Evolutionary conservation across 164 flowering plant species (phyloP).

Genomic region (Piper betle): DNA sequence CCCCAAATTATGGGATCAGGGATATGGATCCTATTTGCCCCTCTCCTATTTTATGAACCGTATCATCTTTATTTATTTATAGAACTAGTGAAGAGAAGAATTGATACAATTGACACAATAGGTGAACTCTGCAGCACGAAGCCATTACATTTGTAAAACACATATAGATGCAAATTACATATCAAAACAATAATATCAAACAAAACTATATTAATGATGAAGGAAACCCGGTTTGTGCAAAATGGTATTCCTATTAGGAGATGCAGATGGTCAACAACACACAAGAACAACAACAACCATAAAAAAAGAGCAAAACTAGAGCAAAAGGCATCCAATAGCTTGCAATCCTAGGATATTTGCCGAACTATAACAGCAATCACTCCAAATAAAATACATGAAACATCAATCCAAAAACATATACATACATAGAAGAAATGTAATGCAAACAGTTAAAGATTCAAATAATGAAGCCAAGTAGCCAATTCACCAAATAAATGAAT

Average conservation of each 20-base stretch:
- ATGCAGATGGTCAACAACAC: neutral
- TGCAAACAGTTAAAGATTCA: no score
- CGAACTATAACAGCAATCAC: neutral
- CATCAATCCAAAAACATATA: neutral
- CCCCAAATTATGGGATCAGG: no score
- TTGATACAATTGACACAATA: no score
- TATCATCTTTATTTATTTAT: no score
- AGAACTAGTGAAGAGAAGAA: no score
- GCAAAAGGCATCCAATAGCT: no score
- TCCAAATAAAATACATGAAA: neutral
- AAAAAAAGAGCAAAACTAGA: neutral
- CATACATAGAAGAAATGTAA: neutral
- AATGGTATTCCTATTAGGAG: no score
- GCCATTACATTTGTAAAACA: no score
- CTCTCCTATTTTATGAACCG: no score
- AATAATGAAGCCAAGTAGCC: neutral
- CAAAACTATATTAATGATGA: neutral
- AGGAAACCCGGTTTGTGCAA: neutral
- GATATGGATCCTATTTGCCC: neutral
- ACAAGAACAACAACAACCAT: neutral
- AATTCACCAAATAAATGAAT: neutral
- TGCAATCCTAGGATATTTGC: neutral
- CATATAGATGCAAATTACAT: no score
- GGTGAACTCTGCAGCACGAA: no score
- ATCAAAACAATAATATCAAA: no score